A percentile compares a stretch with the other conserved stretches of the same genome.
Evolutionary conservation across 2,329 filamentous ascomycete species (phyloP).

Genomic region (Botryosphaeria dothidea): DNA sequence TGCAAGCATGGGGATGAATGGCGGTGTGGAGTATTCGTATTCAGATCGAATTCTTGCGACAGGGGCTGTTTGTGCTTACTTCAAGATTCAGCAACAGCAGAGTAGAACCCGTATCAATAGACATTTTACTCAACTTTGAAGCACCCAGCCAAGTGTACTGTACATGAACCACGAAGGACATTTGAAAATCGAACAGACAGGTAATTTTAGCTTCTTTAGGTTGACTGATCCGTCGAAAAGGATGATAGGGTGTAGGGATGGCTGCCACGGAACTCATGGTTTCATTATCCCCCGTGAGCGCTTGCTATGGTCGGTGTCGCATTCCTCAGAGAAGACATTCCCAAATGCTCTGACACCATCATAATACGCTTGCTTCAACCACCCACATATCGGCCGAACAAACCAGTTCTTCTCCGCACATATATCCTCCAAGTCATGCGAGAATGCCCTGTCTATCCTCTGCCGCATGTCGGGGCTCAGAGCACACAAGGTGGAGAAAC

Average conservation of each 20-base stretch:
- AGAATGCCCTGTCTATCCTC: neutral
- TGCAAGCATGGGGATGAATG: neutral
- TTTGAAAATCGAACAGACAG: too few species aligned
- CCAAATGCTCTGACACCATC: neutral
- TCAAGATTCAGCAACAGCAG: too few species aligned
- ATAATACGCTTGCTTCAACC: neutral
- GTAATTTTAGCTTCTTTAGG: too few species aligned
- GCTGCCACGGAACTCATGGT: too few species aligned
- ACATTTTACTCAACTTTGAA: too few species aligned
- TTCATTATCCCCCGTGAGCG: neutral
- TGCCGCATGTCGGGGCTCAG: neutral
- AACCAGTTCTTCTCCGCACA: neutral
- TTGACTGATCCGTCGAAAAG: too few species aligned
- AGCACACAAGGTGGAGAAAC: neutral
- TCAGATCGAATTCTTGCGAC: neutral
- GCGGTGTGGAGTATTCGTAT: neutral
- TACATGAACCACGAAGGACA: too few species aligned
- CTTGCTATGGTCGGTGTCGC: neutral
- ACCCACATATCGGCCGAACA: neutral
- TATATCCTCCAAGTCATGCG: neutral
- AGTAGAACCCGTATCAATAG: too few species aligned
- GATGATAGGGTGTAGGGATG: too few species aligned
- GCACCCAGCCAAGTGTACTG: too few species aligned
- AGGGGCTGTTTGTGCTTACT: too few species aligned
- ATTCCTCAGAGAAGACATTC: neutral